Percentiles rank a stretch among this genome's conserved stretches.
phyloP scores from a whole-genome alignment of 2,329 filamentous ascomycete species.

The Leptographium wingfieldii region DNA sequence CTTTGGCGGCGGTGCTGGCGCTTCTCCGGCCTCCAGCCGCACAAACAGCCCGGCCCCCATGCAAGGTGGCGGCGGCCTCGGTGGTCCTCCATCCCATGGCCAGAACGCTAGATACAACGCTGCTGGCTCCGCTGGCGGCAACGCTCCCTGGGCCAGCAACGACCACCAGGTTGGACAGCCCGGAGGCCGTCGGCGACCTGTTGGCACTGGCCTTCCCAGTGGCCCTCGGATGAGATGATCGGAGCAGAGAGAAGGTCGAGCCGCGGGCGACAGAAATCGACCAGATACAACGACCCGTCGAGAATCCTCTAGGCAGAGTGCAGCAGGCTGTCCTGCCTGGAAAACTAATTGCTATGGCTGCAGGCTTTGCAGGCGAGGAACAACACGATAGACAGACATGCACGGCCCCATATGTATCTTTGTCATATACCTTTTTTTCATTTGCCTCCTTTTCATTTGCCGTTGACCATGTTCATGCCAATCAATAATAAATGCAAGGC shows the following conservation, averaged over 20 bases:
- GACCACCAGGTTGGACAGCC: constrained; percentile 27
- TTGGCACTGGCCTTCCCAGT: constrained; percentile 26
- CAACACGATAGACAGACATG: background rate
- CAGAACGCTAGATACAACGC: constrained; percentile 6
- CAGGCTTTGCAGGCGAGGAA: background rate
- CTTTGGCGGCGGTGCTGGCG: constrained; percentile 45
- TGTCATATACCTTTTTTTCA: background rate
- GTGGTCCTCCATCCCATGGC: background rate
- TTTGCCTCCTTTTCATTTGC: background rate
- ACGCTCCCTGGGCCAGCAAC: constrained; percentile 33
- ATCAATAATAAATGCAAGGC: background rate
- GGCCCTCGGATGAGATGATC: constrained; percentile 28
- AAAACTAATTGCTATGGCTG: background rate
- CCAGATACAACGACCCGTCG: background rate
- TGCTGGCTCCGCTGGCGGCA: constrained; percentile 18
- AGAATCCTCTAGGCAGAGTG: background rate
- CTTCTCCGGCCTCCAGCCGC: constrained; percentile 20
- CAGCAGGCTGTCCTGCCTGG: background rate
- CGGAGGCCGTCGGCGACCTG: constrained; percentile 16
- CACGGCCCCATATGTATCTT: background rate
- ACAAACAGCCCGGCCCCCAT: constrained; percentile 18
- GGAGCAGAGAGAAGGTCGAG: background rate
- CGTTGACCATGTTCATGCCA: background rate
- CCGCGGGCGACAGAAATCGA: background rate
- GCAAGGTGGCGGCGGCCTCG: constrained; percentile 3